These are phyloP conservation scores for Rhododendron griersonianum DNA, from an alignment of 148 eudicot species.

Conservation along the genomic window DNA sequence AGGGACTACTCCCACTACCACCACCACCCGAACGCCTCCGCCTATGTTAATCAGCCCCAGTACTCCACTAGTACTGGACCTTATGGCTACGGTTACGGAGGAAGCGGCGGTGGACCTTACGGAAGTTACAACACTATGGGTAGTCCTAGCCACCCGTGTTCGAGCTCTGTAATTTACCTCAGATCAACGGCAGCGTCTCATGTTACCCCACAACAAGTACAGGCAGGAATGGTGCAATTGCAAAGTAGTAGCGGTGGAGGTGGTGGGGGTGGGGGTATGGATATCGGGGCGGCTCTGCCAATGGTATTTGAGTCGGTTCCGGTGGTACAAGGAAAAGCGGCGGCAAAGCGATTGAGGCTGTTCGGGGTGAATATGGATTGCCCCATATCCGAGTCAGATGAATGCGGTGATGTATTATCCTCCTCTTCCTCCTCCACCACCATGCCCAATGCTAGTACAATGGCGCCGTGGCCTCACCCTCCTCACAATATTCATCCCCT, in stretches of 20 bases:
- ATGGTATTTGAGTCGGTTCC: conserved; percentile 68
- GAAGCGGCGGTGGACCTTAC: background rate
- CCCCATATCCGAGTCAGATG: conserved; percentile 41
- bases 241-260: conserved; percentile 13
- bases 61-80: background rate
- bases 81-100: background rate
- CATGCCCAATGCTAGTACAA: background rate
- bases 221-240: conserved; percentile 17
- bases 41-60: background rate
- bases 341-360: conserved; percentile 74
- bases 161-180: conserved; percentile 28
- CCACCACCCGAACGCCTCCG: background rate
- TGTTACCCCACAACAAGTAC: conserved; percentile 5
- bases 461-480: conserved; percentile 5
- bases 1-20: background rate
- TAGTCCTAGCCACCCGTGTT: background rate
- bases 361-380: conserved; percentile 97
- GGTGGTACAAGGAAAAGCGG: conserved; percentile 65
- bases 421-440: conserved; percentile 17
- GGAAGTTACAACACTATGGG: background rate
- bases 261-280: conserved; percentile 11
- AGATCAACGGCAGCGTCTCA: conserved; percentile 15
- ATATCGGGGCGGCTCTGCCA: conserved; percentile 12
- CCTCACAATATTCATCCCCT: conserved; percentile 15
- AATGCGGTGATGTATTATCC: conserved; percentile 27